These are phyloP conservation scores for Epichloe coenophiala DNA, from an alignment of 2,329 filamentous ascomycete species.

Conservation along the genomic window DNA sequence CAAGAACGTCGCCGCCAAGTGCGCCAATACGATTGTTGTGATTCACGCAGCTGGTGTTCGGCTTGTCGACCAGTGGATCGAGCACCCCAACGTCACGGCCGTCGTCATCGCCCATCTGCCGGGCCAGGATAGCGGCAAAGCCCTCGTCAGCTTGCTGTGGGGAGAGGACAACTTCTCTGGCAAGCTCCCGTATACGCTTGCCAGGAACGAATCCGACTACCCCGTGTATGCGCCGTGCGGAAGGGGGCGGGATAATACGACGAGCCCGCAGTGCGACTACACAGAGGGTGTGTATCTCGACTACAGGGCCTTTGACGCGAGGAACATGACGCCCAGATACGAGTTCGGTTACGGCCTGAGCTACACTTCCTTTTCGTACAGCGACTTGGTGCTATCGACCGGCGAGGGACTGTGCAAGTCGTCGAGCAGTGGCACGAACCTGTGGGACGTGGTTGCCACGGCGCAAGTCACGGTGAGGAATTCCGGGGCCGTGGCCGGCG, in stretches of 20 bases:
- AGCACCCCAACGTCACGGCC: conserved; percentile 51
- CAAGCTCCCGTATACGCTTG: conserved; percentile 49
- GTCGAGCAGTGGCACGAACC: conserved; percentile 37
- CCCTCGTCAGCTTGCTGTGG: conserved; percentile 43
- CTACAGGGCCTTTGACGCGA: conserved; percentile 38
- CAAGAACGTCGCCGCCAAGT: conserved; percentile 43
- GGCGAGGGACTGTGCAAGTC: conserved; percentile 26
- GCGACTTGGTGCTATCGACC: conserved; percentile 19
- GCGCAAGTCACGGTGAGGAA: conserved; percentile 51
- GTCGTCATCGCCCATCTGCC: conserved; percentile 50
- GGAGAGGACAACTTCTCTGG: conserved; percentile 40
- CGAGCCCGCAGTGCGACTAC: conserved; percentile 48
- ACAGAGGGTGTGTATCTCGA: conserved; percentile 40
- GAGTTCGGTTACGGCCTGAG: conserved; percentile 43
- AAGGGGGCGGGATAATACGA: conserved; percentile 20
- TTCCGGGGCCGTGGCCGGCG: conserved; percentile 36
- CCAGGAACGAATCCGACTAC: conserved; percentile 39
- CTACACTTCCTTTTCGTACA: conserved; percentile 42
- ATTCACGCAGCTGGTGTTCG: conserved; percentile 51
- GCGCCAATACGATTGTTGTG: conserved; percentile 48
- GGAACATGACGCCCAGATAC: conserved; percentile 31
- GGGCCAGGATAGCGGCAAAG: conserved; percentile 49
- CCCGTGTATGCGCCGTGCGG: conserved; percentile 28
- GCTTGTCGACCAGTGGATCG: conserved; percentile 49
- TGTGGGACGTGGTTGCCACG: conserved; percentile 50